A percentile compares a stretch with the other conserved stretches of the same genome.
phyloP scores from a whole-genome alignment of 2,329 filamentous ascomycete genomes.

The Plenodomus biglobosus region DNA sequence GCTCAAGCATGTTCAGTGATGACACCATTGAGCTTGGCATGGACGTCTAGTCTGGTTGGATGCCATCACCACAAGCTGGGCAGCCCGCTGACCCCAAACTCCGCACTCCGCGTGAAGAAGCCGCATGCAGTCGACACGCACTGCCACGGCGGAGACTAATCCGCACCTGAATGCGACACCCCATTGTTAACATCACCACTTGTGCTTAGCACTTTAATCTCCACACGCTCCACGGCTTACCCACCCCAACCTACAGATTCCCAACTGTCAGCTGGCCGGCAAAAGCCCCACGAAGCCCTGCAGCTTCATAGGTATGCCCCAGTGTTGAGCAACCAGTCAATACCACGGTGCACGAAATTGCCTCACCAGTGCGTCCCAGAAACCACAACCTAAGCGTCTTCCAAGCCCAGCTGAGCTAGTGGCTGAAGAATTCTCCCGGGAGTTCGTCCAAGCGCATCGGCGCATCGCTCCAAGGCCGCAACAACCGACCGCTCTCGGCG shows the following conservation, averaged over 20 bases:
- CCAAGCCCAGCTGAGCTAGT: conserved; percentile 3
- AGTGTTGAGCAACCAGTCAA: conserved; percentile 2
- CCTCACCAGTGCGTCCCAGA: conserved; percentile 6
- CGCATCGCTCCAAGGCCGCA: conserved; percentile 1
- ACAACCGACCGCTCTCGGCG: conserved; percentile 9
- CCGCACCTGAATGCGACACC: not conserved
- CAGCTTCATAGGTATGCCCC: not conserved
- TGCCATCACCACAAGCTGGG: not conserved
- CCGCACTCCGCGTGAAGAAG: not conserved
- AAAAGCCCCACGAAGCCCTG: not conserved
- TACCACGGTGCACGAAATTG: not conserved
- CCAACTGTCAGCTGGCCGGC: not conserved
- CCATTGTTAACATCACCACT: not conserved
- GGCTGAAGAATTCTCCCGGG: conserved; percentile 22
- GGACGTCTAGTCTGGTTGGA: not conserved
- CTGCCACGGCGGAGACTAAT: not conserved
- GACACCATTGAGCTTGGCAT: not conserved
- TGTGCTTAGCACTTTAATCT: not conserved
- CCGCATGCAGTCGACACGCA: not conserved
- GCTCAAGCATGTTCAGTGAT: not conserved
- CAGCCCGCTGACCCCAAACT: not conserved
- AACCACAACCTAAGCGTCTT: conserved; percentile 1
- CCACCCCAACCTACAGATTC: not conserved
- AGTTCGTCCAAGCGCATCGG: conserved; percentile 22
- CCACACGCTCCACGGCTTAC: not conserved